Base-by-base conservation (phyloP, 2,329 filamentous ascomycete genomes). In the Trichoderma afroharzianum region DNA sequence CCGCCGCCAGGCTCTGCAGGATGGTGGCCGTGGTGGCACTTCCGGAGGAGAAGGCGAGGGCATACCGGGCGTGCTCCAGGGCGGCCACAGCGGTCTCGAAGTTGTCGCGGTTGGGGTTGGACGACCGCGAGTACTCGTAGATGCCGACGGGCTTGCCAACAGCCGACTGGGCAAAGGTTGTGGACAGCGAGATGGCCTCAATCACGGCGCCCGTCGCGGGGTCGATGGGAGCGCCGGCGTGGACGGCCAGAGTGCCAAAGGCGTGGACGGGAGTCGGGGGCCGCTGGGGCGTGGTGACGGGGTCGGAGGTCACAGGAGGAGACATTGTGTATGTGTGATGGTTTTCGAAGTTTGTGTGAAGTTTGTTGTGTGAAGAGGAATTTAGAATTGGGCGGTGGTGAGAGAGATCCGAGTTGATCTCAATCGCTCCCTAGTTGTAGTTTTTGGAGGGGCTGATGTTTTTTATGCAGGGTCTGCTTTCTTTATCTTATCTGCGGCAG, bases 81-180 rank as follows among this genome's bases (percentile, higher is more conserved):
- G 94, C 93, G 43, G 96, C 96, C 71, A 99, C 90, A 73, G 95
- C 94, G 73, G 88, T 87, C 86, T 99, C 95, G 79, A 99, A 98
- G 85, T 98, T 97, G 80, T 93, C 89, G 72, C 96, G 90, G 85
- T 99, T 99, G 68, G 96, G 96, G 83, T 99, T 99, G 74, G 93
- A 90, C 79, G 93, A 97, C 74, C 96, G 90, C 68, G 92, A 94
- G 86, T 99, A 99, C 83, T 99, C 96, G 84, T 95, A 98, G 74
- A 86, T 85, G 78, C 96, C 96, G 33, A 98, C 86, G 1, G 96
- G 96, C 82, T 92, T 90, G 74, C 95, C 96, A 26, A 97, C 94
- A 14, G 90, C 88, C 15, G 90, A 91, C 85, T 99, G 96, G n/a
- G 93, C 94, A 80, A 95, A 99, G 6, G 96, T 99, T 18, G 96